Evolutionary conservation across 306 rosid species (phyloP), one percentile per base, ranked within the genome.

Genomic region (Elaeagnus macrophylla): DNA sequence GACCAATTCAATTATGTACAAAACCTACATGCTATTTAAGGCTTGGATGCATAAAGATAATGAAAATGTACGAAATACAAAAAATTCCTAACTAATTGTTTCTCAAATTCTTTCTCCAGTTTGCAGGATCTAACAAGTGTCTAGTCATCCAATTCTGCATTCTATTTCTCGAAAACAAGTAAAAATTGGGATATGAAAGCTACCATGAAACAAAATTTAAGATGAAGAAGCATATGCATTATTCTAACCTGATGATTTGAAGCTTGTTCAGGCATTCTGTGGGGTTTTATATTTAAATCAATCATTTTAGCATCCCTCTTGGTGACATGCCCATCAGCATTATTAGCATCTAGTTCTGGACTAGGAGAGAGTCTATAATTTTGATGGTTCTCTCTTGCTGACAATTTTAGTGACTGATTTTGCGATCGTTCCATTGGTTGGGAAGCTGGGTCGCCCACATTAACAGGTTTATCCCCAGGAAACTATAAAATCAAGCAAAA

Each of bases 281-380:
- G 73, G 37, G 83, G 82, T 61, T 73, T 65, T 37, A 47, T 57
- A 71, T 80, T 77, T 11, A 76, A 82, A 62, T 80, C 86, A 74
- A 76, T 52, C 42, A 70, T 18, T 48, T 67, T 68, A 55, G 67
- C 77, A 16, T 70, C 76, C 67, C 56, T 53, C 25, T 72, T 72
- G 40, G 32, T 25, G 32, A 25, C 4, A 25, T 25, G 32, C 32
- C 49, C 66, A 53, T 69, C 66, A 55, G 64, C 61, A 51, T 45
- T 70, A 36, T 59, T 63, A 62, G 72, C 73, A 50, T 63, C 74
- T 25, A 59, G 74, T 44, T 60, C 57, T 46, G 58, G 66, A 65
- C 60, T 45, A n/a, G 71, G 66, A 13, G 69, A 37, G 50, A 62
- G 18, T 35, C 61, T 66, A n/a, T 68, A 66, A 65, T 66, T 72